Base-by-base conservation (phyloP, 352 stramenopile species). In the Pythium dissimile region DNA sequence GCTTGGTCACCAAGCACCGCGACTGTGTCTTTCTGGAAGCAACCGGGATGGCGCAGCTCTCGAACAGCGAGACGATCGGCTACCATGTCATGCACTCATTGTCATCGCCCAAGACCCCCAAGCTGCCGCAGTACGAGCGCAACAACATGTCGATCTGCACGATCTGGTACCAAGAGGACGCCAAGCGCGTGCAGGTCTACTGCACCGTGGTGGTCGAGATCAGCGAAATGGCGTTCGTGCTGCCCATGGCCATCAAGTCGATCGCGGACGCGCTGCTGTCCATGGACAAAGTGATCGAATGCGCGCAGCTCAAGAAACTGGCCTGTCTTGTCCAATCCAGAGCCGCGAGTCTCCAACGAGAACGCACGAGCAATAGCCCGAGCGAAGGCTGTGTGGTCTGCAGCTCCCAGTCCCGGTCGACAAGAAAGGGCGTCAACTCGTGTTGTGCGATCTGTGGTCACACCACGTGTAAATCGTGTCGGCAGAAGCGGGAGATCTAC, bases 1-100 rank as follows among this genome's bases (percentile, higher is more conserved):
- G 75, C 43, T 61, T 64, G 2, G 34, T 85, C 26, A 26, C 48
- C 26, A 71, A 76, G 37, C 75, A 78, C 30, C 74, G 76, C 18
- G 76, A 87, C 65, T 60, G 77, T 7, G 64, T 89, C 8, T 84
- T 70, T 43, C 53, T 87, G 5, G 76, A 89, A 52, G 60, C 74
- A 8, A 84, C 69, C 5, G 79, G 79, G 7, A 73, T 67, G 7
- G 73, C 62, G 2, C 62, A 30, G n/a, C 47, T 84, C 39, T 31
- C 54, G 1, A 69, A 62, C 1, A 76, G 76, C 20, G 74, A 89
- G 32, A 59, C 51, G 4, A 42, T 89, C 46, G 79, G 79, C 1
- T 87, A 68, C 63, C 70, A 83, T 15, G 39, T 89, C 10, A 59
- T 76, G 21, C 79, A 89, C 54, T 85, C 76, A 21, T 61, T 89